Base-by-base conservation (phyloP, 352 stramenopile genomes). In the Phytopythium aichiense region DNA sequence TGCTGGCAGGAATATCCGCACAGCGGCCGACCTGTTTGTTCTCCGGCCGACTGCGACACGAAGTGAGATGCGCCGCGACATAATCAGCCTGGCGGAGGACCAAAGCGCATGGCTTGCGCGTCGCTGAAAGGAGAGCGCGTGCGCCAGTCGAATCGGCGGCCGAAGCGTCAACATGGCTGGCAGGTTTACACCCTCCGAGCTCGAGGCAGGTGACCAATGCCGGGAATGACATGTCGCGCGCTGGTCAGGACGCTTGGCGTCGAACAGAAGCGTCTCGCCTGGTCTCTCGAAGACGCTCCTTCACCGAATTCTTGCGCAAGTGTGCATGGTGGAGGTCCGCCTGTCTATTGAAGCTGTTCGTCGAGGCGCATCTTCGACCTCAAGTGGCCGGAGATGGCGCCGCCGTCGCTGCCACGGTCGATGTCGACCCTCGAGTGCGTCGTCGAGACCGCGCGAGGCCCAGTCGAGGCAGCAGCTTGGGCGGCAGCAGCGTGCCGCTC, bases 41-140 rank as follows among this genome's bases (percentile, higher is more conserved):
- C 20, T 25, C 42, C 42, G 18, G 15, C 40, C 40, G n/a, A 49
- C 42, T 51, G 45, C 45, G 45, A 51, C 45, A 51, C 15, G 45
- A n/a, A 51, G n/a, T 16, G 22, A 51, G 45, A 51, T 51, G 45
- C 11, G 22, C 12, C 45, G 45, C 45, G 45, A 51, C 45, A 51
- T 51, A 51, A 51, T 51, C 45, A 51, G 45, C 22, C 6, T 23
- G 28, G 42, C 18, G 5, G 42, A 25, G 15, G 35, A 40, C 0
- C 7, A 40, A 16, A 15, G 35, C 35, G 35, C 28, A 31, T 31
- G 28, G 28, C 28, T 31, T 31, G 28, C 28, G 28, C 28, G 28
- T 30, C 28, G 4, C 33, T 5, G 7, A 2, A 38, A 48, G 18
- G 16, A 23, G 42, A 48, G 35, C 35, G 35, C 2, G 35, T 40